Evolutionary conservation across 1,139 yeast species (phyloP).

Genomic region (Pichia sp.): DNA sequence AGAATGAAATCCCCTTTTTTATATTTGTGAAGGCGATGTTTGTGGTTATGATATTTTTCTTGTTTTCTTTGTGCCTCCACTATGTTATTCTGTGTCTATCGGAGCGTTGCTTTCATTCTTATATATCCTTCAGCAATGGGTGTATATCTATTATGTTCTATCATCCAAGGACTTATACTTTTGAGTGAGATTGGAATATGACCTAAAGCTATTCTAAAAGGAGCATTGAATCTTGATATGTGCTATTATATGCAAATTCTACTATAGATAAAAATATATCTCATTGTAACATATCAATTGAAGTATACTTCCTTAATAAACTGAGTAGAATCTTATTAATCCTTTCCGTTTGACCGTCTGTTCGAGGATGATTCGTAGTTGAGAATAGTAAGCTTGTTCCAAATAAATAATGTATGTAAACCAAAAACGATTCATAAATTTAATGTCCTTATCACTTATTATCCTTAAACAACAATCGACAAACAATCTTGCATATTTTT

Average conservation of each 20-base stretch:
- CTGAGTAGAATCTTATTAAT: too few species aligned
- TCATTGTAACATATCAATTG: too few species aligned
- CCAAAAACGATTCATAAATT: not conserved
- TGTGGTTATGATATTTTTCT: not conserved
- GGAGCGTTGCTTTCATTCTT: not conserved
- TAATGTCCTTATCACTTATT: not conserved
- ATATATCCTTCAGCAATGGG: not conserved
- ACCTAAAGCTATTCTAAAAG: not conserved
- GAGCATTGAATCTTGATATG: not conserved
- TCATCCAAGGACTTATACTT: not conserved
- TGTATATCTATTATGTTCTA: not conserved
- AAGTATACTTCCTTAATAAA: too few species aligned
- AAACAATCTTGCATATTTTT: not conserved
- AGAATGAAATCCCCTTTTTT: not conserved
- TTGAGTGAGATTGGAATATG: not conserved
- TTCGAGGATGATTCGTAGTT: not conserved
- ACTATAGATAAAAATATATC: too few species aligned
- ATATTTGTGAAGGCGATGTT: not conserved
- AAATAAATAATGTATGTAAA: not conserved
- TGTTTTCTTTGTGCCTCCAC: not conserved
- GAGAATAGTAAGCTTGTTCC: not conserved
- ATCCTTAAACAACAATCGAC: not conserved
- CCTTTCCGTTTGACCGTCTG: too few species aligned
- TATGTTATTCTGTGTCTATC: not conserved
- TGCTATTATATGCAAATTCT: not conserved